Base-by-base conservation (phyloP, 2,329 filamentous ascomycete genomes). In the Aspergillus transmontanensis region DNA sequence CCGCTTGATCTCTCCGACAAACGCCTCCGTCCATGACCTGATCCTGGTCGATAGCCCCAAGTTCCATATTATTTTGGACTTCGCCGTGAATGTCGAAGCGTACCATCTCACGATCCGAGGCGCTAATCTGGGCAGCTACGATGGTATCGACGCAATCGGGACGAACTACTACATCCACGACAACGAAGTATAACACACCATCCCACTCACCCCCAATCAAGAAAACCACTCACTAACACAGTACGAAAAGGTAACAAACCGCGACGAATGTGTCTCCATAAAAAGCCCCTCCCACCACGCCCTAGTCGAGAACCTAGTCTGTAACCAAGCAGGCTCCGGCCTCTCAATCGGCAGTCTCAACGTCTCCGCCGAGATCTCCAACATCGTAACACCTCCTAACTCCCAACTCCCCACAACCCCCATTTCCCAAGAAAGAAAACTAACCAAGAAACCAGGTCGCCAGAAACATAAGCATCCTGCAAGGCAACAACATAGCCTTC, bases 91-190 rank as follows among this genome's bases (percentile, higher is more conserved):
- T 51, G 66, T 79, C 12, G 77, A 79, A 59, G 75, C 67, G 1
- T 79, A 79, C 61, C 76, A 79, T 60, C 59, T 79, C 32, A 79
- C 77, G 1, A 72, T 79, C 41, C 73, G 77, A 1, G 77, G 76
- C 2, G 74, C 69, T 1, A 74, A 78, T 50, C 61, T 78, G 10
- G 77, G 77, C 32, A 75, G 75, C 12, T 77, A 74, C 34, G 76
- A 79, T 68, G 76, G 76, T 0, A 76, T 79, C 39, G 77, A 79
- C 62, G 69, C 72, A 3, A 72, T 75, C 30, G 73, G 75, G n/a
- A 74, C 68, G 0, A 79, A 79, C 59, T 77, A 74, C 55, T 76
- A 73, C 57, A 67, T 79, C 30, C 77, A 79, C 48, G 75, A 79
- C 55, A 76, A 73, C 32, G 76, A 77, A 65, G 67, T 68, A 60